Base-by-base conservation (phyloP, 495 filamentous ascomycete species). In the Cenococcum geophilum region DNA sequence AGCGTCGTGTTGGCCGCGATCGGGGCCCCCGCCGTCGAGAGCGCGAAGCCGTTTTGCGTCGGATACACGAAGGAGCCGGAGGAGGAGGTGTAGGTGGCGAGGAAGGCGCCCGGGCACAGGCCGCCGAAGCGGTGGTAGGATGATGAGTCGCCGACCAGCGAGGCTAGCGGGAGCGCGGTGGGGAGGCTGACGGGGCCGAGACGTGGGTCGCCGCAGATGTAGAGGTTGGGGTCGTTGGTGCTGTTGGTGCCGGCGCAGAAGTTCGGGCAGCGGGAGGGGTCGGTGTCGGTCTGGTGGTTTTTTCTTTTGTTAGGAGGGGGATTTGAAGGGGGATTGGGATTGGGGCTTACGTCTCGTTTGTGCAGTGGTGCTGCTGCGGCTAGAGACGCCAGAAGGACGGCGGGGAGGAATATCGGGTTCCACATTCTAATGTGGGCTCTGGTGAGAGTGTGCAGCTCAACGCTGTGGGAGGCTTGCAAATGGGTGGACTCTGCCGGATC, bases 151-250 rank as follows among this genome's bases (percentile, higher is more conserved):
- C 55, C 55, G 10, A 35, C 55, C 1, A 58, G n/a, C 1, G 36
- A 20, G 8, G 36, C 14, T 1, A 58, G 32, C 0, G 77, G 73
- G 50, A 79, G 70, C 4, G 57, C 65, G 1, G 53, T 61, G 0
- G 81, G 81, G 5, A 77, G 71, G 1, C 59, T 50, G 5, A 72
- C 66, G 1, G 81, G 80, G 1, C 81, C 80, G 1, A 83, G 77
- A 20, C 80, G 79, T 0, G 65, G 60, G 65, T 83, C 80, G 23
- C 79, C 75, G 67, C 81, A 83, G 62, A 82, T 66, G 63, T 78
- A 81, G 43, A 65, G 66, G 1, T 64, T 69, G 63, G 70, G 72
- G 51, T 71, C 73, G 58, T 79, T 77, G 27, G 54, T 40, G 23
- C 25, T 73, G 55, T 79, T 78, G 35, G 55, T 58, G 12, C 55